Base-by-base conservation (phyloP, 176 grass and related monocot genomes). In the Miscanthus lutarioriparius region DNA sequence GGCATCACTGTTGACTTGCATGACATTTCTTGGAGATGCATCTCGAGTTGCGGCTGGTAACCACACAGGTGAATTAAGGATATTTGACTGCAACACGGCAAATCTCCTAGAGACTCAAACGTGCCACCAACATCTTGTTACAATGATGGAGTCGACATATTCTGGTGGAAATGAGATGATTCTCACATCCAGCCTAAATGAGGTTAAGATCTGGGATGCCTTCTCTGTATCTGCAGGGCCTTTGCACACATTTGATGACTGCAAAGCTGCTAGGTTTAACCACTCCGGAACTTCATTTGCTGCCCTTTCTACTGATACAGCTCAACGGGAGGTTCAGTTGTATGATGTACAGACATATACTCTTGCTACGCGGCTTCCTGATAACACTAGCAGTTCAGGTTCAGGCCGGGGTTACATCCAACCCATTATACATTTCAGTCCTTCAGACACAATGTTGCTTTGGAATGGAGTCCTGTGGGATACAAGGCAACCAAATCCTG, bases 391-490 rank as follows among this genome's bases (percentile, higher is more conserved):
- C 71, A 70, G 74, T 76, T 85, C 87, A 80, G 81, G 89, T 86
- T 81, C 82, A 54, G 91, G 83, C 40, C 82, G 90, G 51, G 76
- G 78, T 56, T 89, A 92, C 13, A 30, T 78, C n/a, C 91, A 91
- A 58, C 94, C 93, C 10, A 85, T 98, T 66, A 98, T 98, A 87
- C 96, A 98, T 91, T 98, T 98, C 59, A 98, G 89, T 80, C 93
- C 96, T 67, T 90, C 68, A 17, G 96, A 98, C 37, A 89, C 75
- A 7, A 92, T 96, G 93, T 75, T 98, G 64, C 80, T 98, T 78
- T 98, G 93, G 93, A 98, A 98, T 47, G 96, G 96, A 40, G 79
- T 90, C 36, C 92, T 98, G 72, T 98, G 96, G 96, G 96, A 98
- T 87, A 86, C 82, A 30, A 88, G 93, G 35, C 83, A 75, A 48